Conservation (phyloP, 306 rosid genomes). For the Acacia acuminata region DNA sequence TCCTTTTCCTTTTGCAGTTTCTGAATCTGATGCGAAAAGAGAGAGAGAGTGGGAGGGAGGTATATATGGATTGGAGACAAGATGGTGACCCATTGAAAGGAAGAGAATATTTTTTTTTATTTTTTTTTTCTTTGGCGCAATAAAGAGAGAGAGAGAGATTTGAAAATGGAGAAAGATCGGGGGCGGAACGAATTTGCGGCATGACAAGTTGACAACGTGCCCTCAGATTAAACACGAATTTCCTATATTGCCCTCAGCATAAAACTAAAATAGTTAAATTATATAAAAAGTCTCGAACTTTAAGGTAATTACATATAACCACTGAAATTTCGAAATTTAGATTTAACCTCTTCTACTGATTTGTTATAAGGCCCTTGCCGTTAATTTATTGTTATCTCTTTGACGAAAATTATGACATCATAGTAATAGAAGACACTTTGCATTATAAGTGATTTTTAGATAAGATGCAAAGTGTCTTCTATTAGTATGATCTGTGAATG, state of each 20-base stretch:
- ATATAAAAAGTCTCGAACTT: too few relatives aligned
- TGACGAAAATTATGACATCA: too few relatives aligned
- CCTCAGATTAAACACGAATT: not conserved
- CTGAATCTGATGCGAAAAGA: not conserved
- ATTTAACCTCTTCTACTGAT: too few relatives aligned
- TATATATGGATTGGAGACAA: not conserved
- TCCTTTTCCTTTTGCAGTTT: not conserved
- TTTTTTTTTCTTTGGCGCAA: not conserved
- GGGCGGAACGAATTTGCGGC: not conserved
- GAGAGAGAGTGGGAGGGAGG: not conserved
- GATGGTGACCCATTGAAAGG: not conserved
- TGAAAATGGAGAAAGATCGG: conserved; percentile 9
- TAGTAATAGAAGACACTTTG: too few relatives aligned
- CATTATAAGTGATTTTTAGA: too few relatives aligned
- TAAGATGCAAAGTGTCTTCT: too few relatives aligned
- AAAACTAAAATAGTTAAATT: too few relatives aligned
- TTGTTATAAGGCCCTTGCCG: too few relatives aligned
- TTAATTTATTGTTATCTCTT: too few relatives aligned
- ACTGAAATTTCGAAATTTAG: too few relatives aligned
- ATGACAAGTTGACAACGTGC: not conserved
- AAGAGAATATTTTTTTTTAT: not conserved
- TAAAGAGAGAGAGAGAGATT: not conserved
- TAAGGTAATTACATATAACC: too few relatives aligned
- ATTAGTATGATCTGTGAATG: too few relatives aligned
- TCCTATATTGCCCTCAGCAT: not conserved